phyloP scores from a whole-genome alignment of 805 yeast genomes.

The Saturnispora hagleri region DNA sequence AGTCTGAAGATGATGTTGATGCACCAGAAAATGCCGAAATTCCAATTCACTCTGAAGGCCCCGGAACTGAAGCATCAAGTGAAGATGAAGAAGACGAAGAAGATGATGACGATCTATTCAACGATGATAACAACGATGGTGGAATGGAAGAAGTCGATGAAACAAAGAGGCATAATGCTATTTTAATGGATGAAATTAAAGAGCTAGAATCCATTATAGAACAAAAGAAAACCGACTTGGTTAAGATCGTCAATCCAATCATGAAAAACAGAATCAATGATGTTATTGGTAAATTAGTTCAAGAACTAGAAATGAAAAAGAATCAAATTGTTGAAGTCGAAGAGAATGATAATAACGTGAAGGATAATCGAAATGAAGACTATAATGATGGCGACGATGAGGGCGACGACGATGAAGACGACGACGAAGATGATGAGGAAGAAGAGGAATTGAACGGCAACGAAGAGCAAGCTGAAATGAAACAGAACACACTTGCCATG shows the following conservation, averaged over 20 bases:
- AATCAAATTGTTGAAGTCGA: conserved; percentile 40
- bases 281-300: conserved; percentile 65
- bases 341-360: conserved; percentile 20
- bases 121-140: conserved; percentile 34
- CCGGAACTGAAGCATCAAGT: conserved; percentile 27
- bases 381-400: conserved; percentile 10
- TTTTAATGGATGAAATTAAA: conserved; percentile 73
- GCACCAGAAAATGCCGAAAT: conserved; percentile 30
- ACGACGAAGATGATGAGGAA: conserved; percentile 17
- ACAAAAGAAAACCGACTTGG: conserved; percentile 63
- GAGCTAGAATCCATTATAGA: conserved; percentile 74
- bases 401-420: conserved; percentile 16
- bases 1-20: conserved; percentile 32
- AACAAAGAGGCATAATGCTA: conserved; percentile 54
- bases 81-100: conserved; percentile 36
- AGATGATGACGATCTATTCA: conserved; percentile 31
- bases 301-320: conserved; percentile 74
- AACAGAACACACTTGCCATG: background rate
- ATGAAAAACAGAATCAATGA: conserved; percentile 79
- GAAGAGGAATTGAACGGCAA: conserved; percentile 1
- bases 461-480: background rate
- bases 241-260: conserved; percentile 71
- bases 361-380: conserved; percentile 9
- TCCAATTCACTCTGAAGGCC: conserved; percentile 8
- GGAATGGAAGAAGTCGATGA: conserved; percentile 44